Percentiles rank a stretch among this genome's conserved stretches.
phyloP scores from a whole-genome alignment of 1,284 basidiomycete genomes.

The Puccinia brachypodii region DNA sequence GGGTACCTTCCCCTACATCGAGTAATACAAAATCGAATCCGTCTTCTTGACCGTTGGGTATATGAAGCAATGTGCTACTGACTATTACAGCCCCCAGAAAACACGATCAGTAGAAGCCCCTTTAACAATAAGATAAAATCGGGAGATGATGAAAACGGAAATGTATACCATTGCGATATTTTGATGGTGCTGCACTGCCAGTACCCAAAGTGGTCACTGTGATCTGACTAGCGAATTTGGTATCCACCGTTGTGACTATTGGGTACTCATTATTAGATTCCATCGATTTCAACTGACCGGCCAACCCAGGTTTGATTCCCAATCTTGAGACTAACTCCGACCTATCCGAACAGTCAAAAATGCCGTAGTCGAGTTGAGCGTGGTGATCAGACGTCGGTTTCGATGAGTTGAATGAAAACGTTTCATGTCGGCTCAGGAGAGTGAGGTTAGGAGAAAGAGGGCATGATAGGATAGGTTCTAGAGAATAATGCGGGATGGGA shows the following conservation, averaged over 20 bases:
- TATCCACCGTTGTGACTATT: neutral
- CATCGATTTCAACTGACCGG: neutral
- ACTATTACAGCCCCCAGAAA: neutral
- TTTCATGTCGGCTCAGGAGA: slow-evolving; percentile 1
- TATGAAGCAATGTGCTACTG: slow-evolving; percentile 39
- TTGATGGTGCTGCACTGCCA: slow-evolving; percentile 44
- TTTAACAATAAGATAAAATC: neutral
- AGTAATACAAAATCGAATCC: slow-evolving; percentile 64
- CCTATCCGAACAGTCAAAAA: slow-evolving; percentile 5
- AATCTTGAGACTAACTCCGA: neutral
- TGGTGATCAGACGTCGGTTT: neutral
- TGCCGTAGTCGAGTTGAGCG: neutral
- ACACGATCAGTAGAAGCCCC: neutral
- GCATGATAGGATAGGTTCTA: neutral
- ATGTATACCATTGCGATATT: slow-evolving; percentile 46
- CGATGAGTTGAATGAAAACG: neutral
- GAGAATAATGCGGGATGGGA: slow-evolving; percentile 35
- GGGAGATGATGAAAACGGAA: neutral
- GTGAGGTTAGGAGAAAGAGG: neutral
- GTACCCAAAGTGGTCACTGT: slow-evolving; percentile 46
- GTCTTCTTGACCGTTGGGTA: slow-evolving; percentile 10
- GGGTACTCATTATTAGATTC: neutral
- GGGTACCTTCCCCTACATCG: slow-evolving; percentile 87
- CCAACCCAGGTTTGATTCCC: neutral
- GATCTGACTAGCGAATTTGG: slow-evolving; percentile 4